phyloP scores from a whole-genome alignment of 2,329 filamentous ascomycete species.

The Neofusicoccum sp. region DNA sequence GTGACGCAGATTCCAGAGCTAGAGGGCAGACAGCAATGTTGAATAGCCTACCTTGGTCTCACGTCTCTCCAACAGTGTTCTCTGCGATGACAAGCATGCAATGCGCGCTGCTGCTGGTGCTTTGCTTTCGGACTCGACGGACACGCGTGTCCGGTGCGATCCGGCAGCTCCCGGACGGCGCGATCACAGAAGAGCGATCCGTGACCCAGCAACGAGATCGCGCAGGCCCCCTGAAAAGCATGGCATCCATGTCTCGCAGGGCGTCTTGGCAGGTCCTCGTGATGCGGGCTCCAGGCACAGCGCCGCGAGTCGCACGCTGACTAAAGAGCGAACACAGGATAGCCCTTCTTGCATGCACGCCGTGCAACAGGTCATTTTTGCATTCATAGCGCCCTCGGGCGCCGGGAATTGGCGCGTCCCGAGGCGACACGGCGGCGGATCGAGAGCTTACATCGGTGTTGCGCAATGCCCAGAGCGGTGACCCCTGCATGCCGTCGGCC shows the following conservation, averaged over 20 bases:
- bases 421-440: background rate
- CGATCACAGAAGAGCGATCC: background rate
- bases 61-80: background rate
- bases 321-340: background rate
- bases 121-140: too few species aligned
- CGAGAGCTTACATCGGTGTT: background rate
- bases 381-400: background rate
- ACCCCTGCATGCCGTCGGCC: background rate
- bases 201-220: background rate
- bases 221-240: background rate
- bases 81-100: background rate
- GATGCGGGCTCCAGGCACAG: background rate
- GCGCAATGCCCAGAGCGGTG: background rate
- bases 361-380: background rate
- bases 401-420: too few species aligned
- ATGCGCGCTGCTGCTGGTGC: too few species aligned
- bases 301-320: too few species aligned
- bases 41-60: too few species aligned
- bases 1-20: background rate
- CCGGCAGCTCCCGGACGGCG: background rate
- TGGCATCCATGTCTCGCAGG: background rate
- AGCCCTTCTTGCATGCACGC: background rate
- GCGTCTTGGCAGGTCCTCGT: conserved; percentile 9
- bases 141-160: too few species aligned
- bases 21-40: too few species aligned